Evolutionary conservation across 441 rosid genomes (phyloP).

Genomic region (Metrosideros polymorpha): DNA sequence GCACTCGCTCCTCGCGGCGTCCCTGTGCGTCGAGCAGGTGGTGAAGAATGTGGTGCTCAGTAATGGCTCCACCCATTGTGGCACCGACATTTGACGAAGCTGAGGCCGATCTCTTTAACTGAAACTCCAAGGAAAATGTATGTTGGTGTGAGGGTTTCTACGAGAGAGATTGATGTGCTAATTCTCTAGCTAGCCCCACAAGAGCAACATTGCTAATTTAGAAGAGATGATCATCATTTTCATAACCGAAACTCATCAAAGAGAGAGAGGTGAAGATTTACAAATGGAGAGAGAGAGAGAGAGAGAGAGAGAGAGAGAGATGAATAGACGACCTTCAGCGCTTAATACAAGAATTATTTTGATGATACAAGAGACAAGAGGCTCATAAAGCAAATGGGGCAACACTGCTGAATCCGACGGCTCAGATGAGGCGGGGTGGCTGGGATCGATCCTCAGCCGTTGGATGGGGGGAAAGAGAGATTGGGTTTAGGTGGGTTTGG

Average conservation of each 20-base stretch:
- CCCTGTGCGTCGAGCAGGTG: slow-evolving; percentile 42
- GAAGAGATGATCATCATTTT: not conserved
- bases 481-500: not conserved
- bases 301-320: not conserved
- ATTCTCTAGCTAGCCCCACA: not conserved
- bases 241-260: not conserved
- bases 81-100: slow-evolving; percentile 37
- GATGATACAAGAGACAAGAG: not conserved
- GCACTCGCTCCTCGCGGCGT: slow-evolving; percentile 55
- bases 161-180: not conserved
- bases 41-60: slow-evolving; percentile 53
- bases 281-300: not conserved
- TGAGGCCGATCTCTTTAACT: not conserved
- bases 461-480: not conserved
- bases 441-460: not conserved
- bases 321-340: not conserved
- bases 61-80: slow-evolving; percentile 68
- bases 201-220: not conserved
- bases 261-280: not conserved
- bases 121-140: not conserved
- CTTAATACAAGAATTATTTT: not conserved
- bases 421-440: not conserved
- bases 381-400: not conserved
- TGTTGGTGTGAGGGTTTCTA: not conserved
- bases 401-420: not conserved